Conservation (phyloP, 2,329 filamentous ascomycete species). For the Neonectria sp. region DNA sequence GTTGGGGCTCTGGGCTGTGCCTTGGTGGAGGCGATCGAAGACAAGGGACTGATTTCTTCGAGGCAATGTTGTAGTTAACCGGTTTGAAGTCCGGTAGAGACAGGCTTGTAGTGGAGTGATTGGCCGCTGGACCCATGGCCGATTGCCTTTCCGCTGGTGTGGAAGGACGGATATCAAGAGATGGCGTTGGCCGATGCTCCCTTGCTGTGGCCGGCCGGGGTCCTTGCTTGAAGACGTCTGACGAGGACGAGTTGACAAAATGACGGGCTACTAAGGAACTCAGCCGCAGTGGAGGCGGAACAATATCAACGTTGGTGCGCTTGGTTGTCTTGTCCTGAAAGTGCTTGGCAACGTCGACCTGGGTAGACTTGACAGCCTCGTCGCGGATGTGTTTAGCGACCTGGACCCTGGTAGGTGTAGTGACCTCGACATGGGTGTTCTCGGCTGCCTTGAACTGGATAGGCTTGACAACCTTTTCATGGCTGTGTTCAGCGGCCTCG, state of each 20-base stretch:
- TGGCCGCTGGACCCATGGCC: slow-evolving; percentile 41
- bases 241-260: slow-evolving; percentile 32
- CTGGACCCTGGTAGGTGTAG: not conserved
- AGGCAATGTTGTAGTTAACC: slow-evolving; percentile 37
- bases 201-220: slow-evolving; percentile 37
- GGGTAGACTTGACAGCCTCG: not conserved
- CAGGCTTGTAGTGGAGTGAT: slow-evolving; percentile 43
- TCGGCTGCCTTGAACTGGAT: not conserved
- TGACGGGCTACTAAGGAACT: slow-evolving; percentile 31
- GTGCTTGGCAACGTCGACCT: slow-evolving; percentile 24
- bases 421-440: not conserved
- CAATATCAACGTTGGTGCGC: slow-evolving; percentile 1
- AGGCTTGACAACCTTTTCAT: not conserved
- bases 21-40: slow-evolving; percentile 44
- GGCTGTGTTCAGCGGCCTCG: not conserved
- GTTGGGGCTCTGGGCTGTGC: slow-evolving; percentile 46
- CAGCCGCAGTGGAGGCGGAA: slow-evolving; percentile 28
- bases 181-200: slow-evolving; percentile 29
- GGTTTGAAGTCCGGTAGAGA: slow-evolving; percentile 35
- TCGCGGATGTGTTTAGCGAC: not conserved
- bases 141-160: slow-evolving; percentile 29
- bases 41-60: slow-evolving; percentile 49
- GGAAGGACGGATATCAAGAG: slow-evolving; percentile 32
- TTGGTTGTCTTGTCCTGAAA: slow-evolving; percentile 10
- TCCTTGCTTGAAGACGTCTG: slow-evolving; percentile 30